These are phyloP conservation scores for Petasospora rhodanensis DNA, from an alignment of 1,139 yeast genomes.

Conservation along the genomic window DNA sequence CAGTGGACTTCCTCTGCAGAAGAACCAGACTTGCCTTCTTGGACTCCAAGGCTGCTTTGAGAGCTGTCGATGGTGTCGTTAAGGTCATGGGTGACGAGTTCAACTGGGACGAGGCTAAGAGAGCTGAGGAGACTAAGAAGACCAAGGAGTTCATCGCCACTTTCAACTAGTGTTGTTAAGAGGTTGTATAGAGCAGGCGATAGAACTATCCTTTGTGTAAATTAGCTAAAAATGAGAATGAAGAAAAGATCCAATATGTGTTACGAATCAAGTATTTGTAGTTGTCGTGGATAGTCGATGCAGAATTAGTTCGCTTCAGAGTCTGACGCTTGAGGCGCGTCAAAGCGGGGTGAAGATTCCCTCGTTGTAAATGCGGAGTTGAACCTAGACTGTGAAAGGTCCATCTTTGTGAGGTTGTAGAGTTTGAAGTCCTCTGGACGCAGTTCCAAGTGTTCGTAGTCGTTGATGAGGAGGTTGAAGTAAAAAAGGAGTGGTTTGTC, in stretches of 20 bases:
- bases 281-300: no score
- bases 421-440: conserved; percentile 14
- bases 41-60: conserved; percentile 80
- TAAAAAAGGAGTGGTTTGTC: conserved; percentile 15
- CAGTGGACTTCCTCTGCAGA: conserved; percentile 87
- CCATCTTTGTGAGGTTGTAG: conserved; percentile 9
- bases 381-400: no score
- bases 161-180: conserved; percentile 19
- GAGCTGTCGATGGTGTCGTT: conserved; percentile 80
- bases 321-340: no score
- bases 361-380: no score
- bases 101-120: conserved; percentile 63
- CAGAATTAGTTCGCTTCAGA: no score
- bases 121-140: conserved; percentile 49
- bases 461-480: conserved; percentile 20
- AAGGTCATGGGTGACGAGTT: conserved; percentile 79
- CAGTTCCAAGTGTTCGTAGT: conserved; percentile 13
- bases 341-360: no score
- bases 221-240: no score
- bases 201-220: no score
- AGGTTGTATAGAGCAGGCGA: no score
- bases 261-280: no score
- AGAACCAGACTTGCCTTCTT: conserved; percentile 91
- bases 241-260: no score
- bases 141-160: conserved; percentile 57